Evolutionary conservation across 2,329 filamentous ascomycete genomes (phyloP).

Genomic region (Claviceps citrina): DNA sequence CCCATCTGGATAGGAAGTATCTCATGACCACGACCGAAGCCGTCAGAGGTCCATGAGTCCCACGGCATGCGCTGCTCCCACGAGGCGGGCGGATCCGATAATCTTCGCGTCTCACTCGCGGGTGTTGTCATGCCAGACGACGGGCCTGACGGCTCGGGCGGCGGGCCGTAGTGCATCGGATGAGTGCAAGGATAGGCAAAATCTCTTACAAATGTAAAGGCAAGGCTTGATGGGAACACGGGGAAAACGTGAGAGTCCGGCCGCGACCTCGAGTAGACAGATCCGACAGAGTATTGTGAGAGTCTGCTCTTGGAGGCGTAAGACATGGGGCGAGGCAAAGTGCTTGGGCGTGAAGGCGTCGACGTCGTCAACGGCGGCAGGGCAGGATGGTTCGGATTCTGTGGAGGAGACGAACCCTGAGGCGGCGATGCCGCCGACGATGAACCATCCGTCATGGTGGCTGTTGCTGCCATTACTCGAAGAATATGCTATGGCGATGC

Average conservation of each 20-base stretch:
- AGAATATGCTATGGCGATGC: not conserved
- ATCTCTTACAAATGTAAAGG: constrained; percentile 85
- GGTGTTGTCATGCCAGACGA: constrained; percentile 73
- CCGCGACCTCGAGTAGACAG: constrained; percentile 54
- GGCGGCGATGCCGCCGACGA: constrained; percentile 39
- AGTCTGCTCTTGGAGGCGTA: constrained; percentile 68
- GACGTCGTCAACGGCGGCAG: constrained; percentile 44
- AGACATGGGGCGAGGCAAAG: constrained; percentile 50
- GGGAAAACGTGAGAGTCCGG: constrained; percentile 72
- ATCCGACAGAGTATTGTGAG: constrained; percentile 67
- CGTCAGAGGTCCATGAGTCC: constrained; percentile 38
- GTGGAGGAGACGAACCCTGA: constrained; percentile 27
- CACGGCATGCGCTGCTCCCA: constrained; percentile 57
- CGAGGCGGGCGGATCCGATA: constrained; percentile 66
- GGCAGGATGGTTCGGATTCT: constrained; percentile 37
- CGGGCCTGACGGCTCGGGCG: constrained; percentile 54
- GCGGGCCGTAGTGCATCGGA: constrained; percentile 87
- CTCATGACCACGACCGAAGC: constrained; percentile 49
- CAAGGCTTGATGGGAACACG: constrained; percentile 67
- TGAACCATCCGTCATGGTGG: constrained; percentile 42
- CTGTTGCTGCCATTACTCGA: constrained; percentile 24
- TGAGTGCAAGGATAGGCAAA: constrained; percentile 79
- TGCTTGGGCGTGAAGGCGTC: constrained; percentile 41
- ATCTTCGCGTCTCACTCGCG: constrained; percentile 58
- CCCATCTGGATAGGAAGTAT: constrained; percentile 71